Evolutionary conservation across 768 basidiomycete species (phyloP), one percentile per base, ranked within the genome.

Genomic region (Chalciporus piperatus): DNA sequence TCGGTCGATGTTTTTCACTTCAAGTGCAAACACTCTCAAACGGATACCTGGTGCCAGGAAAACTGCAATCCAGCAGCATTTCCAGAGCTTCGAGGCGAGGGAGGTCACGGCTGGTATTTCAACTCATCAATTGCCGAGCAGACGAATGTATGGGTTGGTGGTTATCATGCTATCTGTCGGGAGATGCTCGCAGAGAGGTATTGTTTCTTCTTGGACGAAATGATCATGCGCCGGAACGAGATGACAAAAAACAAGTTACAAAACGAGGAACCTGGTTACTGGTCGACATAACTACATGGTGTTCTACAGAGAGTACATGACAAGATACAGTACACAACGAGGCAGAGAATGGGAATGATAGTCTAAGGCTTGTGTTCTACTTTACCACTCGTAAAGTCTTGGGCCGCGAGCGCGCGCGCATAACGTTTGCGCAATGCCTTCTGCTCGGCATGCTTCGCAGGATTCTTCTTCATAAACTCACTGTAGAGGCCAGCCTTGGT

Each of bases 71-170:
- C 71, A 0, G 39, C 54, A 4, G 16, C 32, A 1, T 73, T 50
- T 47, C 49, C 51, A 10, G 74, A 75, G n/a, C 63, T 76, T 1
- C 45, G 30, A 0, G 61, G 47, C 0, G 55, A 62, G 0, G 65
- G 50, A 14, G 30, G 49, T 16, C 51, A 54, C 4, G 47, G 61
- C 35, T 78, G 73, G 28, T 67, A 68, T 35, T 62, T 77, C 44
- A 65, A 69, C 11, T 71, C 74, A 16, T 77, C 41, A 30, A 55
- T 20, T 50, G 74, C 47, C 66, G 74, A 75, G 60, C 67, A 53
- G 66, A 66, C 32, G 25, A 71, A 72, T 50, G 38, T 50, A 0
- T 77, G 76, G 76, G 52, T 75, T 33, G 71, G 71, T 1, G 68
- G 70, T 3, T 44, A 64, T 48, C 58, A 60, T 17, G 53, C 68